Percentiles rank a stretch among this genome's conserved stretches.
Conservation (phyloP, 306 rosid genomes). For the Benincasa hispida region DNA sequence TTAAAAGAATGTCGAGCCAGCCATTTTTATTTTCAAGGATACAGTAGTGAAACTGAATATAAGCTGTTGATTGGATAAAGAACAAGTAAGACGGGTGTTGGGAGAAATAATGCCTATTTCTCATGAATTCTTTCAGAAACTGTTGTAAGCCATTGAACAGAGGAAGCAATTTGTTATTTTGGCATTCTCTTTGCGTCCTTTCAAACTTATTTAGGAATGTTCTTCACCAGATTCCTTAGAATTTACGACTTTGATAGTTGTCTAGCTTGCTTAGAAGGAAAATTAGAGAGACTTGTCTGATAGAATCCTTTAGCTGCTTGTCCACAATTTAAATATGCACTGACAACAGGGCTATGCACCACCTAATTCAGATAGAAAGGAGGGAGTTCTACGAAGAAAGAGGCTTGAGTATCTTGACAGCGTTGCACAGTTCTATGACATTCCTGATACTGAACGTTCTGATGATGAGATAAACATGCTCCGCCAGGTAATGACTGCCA, state of each 20-base stretch:
- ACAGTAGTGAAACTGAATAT: neutral
- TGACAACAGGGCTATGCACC: constrained; percentile 99
- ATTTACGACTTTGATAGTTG: neutral
- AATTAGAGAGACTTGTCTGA: neutral
- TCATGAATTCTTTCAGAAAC: neutral
- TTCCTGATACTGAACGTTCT: constrained; percentile 80
- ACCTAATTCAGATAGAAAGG: constrained; percentile 98
- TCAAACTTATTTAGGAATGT: neutral
- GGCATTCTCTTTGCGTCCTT: neutral
- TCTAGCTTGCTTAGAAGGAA: neutral
- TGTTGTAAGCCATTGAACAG: neutral
- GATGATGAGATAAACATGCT: constrained; percentile 97
- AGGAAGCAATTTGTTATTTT: neutral
- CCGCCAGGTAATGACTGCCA: constrained; percentile 61
- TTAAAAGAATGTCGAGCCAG: neutral
- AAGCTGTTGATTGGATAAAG: neutral
- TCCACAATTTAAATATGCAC: constrained; percentile 61
- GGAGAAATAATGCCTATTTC: neutral
- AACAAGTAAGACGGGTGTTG: neutral
- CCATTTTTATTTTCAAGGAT: neutral
- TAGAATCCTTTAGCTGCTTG: constrained; percentile 12
- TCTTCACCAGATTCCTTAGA: neutral
- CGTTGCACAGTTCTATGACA: constrained; percentile 78
- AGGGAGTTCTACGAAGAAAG: constrained; percentile 85
- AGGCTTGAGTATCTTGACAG: constrained; percentile 87